phyloP scores from a whole-genome alignment of 148 eudicot species.

The Hydrangea macrophylla region DNA sequence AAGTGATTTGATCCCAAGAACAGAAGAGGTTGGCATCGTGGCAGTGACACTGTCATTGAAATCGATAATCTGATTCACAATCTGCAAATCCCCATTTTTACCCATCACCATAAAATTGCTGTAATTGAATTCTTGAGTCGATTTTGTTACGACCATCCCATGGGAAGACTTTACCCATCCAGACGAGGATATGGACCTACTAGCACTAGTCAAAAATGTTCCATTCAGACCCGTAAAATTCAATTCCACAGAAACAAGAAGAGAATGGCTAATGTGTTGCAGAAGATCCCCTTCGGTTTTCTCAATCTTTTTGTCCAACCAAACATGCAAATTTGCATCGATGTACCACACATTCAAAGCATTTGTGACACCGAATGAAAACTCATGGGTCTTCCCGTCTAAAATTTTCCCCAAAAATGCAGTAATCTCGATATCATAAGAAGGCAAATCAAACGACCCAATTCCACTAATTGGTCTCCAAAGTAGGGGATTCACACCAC shows the following conservation, averaged over 20 bases:
- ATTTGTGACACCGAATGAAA: conserved; percentile 70
- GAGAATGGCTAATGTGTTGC: conserved; percentile 20
- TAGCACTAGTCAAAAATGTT: conserved; percentile 41
- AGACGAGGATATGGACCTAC: conserved; percentile 38
- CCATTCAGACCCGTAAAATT: conserved; percentile 67
- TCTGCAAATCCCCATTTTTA: conserved; percentile 51
- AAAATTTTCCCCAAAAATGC: conserved; percentile 70
- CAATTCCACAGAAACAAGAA: conserved; percentile 17
- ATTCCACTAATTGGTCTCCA: conserved; percentile 88
- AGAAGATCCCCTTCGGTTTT: conserved; percentile 48
- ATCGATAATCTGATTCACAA: conserved; percentile 57
- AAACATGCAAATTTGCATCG: conserved; percentile 87
- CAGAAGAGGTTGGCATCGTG: conserved; percentile 20
- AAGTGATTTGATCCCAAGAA: conserved; percentile 21
- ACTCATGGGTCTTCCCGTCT: conserved; percentile 57
- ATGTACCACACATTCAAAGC: conserved; percentile 84
- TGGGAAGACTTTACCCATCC: conserved; percentile 75
- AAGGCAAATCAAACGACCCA: conserved; percentile 82
- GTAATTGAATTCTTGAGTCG: conserved; percentile 46
- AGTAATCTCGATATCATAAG: conserved; percentile 83
- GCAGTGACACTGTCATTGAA: conserved; percentile 43
- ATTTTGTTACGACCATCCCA: conserved; percentile 50
- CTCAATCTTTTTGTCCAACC: conserved; percentile 58
- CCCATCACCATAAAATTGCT: conserved; percentile 53
- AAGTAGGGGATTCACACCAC: conserved; percentile 81